A percentile compares a stretch with the other conserved stretches of the same genome.
phyloP scores from a whole-genome alignment of 2,329 filamentous ascomycete species.

The Botryotinia globosa region DNA sequence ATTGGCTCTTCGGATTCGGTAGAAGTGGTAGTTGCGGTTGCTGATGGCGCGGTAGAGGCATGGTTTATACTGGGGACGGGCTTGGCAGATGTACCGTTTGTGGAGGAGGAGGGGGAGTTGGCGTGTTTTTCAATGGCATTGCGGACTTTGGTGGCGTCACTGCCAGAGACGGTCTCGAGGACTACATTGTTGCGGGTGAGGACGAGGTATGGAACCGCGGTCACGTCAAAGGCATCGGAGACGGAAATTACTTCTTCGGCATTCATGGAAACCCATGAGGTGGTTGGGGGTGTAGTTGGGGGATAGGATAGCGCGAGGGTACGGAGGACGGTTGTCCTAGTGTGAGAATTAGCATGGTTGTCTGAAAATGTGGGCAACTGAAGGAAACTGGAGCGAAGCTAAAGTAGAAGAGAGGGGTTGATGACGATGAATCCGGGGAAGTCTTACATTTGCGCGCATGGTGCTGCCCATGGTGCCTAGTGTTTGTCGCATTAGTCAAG shows the following conservation, averaged over 20 bases:
- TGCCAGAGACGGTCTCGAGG: constrained; percentile 83
- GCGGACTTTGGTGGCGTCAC: constrained; percentile 81
- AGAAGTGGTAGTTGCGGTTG: constrained; percentile 30
- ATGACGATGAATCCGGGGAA: background rate
- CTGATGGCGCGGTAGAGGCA: constrained; percentile 25
- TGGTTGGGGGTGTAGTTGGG: constrained; percentile 53
- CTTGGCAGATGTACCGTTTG: constrained; percentile 13
- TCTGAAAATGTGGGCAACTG: constrained; percentile 64
- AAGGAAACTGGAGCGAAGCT: constrained; percentile 88
- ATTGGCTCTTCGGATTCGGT: constrained; percentile 45
- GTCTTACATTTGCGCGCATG: constrained; percentile 40
- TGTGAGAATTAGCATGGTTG: background rate
- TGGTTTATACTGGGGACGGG: constrained; percentile 38
- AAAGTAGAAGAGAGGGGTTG: constrained; percentile 55
- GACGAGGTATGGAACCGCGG: constrained; percentile 88
- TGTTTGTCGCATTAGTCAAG: constrained; percentile 16
- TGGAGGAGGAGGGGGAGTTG: constrained; percentile 17
- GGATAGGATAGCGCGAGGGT: constrained; percentile 71
- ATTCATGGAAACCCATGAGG: constrained; percentile 86
- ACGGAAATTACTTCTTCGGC: constrained; percentile 92
- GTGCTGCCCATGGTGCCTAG: constrained; percentile 84
- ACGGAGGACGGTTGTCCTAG: constrained; percentile 84
- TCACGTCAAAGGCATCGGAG: constrained; percentile 89
- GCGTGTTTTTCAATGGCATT: constrained; percentile 76
- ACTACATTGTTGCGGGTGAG: constrained; percentile 72